Evolutionary conservation across 148 eudicot genomes (phyloP).

Genomic region (Rhododendron ovatum): DNA sequence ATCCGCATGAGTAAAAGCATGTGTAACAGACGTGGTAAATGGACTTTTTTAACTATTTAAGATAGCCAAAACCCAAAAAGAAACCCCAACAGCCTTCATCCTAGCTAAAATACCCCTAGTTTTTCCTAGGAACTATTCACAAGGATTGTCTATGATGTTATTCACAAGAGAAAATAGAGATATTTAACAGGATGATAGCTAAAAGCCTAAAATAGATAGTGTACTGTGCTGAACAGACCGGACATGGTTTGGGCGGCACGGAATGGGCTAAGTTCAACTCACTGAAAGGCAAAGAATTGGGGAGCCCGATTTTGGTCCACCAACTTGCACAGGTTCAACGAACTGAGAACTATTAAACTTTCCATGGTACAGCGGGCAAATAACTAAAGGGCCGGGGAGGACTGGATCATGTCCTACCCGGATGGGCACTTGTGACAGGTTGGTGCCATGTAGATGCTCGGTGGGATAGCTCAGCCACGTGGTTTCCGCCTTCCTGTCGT

Average conservation of each 20-base stretch:
- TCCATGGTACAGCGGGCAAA: not conserved
- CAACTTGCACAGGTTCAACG: not conserved
- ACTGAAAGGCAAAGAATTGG: not conserved
- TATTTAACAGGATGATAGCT: no score
- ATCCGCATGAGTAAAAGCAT: not conserved
- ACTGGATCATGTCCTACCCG: not conserved
- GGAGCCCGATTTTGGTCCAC: not conserved
- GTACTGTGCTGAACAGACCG: not conserved
- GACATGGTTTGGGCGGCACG: not conserved
- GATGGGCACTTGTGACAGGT: not conserved
- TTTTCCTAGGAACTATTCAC: not conserved
- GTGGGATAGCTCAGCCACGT: not conserved
- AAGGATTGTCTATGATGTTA: no score
- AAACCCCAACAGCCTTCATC: not conserved
- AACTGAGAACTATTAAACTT: not conserved
- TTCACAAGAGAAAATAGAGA: not conserved
- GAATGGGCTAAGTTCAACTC: not conserved
- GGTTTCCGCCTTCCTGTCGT: no score
- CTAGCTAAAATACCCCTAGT: not conserved
- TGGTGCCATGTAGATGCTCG: not conserved
- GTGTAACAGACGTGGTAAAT: not conserved
- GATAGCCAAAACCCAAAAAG: not conserved
- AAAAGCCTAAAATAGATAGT: not conserved
- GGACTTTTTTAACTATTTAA: not conserved
- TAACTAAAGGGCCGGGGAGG: not conserved